These are phyloP conservation scores for Botrytis tulipae DNA, from an alignment of 2,329 filamentous ascomycete species.

Conservation along the genomic window DNA sequence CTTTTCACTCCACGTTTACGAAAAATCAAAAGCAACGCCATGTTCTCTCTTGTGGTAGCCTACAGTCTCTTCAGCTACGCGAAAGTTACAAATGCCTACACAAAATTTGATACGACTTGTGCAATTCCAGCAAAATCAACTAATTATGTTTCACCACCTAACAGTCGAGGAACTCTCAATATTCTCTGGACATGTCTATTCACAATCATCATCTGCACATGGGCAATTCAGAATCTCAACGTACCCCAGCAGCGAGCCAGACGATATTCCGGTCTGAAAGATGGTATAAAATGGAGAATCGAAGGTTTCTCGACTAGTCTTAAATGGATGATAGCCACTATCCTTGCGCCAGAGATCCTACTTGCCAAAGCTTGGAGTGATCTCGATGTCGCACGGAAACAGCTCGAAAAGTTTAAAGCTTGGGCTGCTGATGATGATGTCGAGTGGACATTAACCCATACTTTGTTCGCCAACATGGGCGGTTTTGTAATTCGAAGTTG, in stretches of 20 bases:
- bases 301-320: slow-evolving; percentile 4
- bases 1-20: background rate
- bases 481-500: slow-evolving; percentile 22
- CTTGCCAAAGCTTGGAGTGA: slow-evolving; percentile 20
- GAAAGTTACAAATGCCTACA: background rate
- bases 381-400: slow-evolving; percentile 10
- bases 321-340: slow-evolving; percentile 24
- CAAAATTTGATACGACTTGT: slow-evolving; percentile 7
- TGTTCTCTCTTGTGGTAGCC: background rate
- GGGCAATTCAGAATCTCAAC: slow-evolving; percentile 31
- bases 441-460: slow-evolving; percentile 26
- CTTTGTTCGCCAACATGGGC: slow-evolving; percentile 28
- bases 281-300: slow-evolving; percentile 9
- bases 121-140: slow-evolving; percentile 9
- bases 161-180: slow-evolving; percentile 28
- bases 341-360: slow-evolving; percentile 23
- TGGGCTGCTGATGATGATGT: slow-evolving; percentile 19
- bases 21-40: background rate
- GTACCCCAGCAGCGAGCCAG: slow-evolving; percentile 24
- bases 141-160: slow-evolving; percentile 22
- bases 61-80: background rate
- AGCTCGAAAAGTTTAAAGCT: slow-evolving; percentile 8
- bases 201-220: slow-evolving; percentile 26
- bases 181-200: slow-evolving; percentile 30
- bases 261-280: background rate